Base-by-base conservation (phyloP, 140 eudicot genomes). In the Cichorium intybus region DNA sequence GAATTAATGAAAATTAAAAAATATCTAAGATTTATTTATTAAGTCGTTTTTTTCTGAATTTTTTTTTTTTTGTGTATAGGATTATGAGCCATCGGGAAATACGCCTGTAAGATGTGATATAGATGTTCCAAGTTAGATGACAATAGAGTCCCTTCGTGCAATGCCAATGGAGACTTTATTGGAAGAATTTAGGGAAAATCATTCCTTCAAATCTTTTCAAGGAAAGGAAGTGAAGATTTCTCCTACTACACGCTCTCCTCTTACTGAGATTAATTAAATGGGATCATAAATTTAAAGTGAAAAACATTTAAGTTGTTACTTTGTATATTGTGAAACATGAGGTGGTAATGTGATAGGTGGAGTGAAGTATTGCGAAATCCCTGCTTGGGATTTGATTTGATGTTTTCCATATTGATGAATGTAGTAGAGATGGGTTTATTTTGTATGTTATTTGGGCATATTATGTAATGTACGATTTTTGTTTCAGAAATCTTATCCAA, bases 181-280 rank as follows among this genome's bases (percentile, higher is more conserved):
- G 67, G 97, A 82, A 59, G 97, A 94, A 63, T 94, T 89, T 27
- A 72, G 95, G 24, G 99, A 84, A 73, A 94, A 86, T 75, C 82
- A 86, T 80, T 77, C 87, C 10, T 50, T 47, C 11, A 89, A 87
- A 18, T 78, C 80, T 0, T 49, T 69, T 59, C 77, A 80, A 48
- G 72, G 21, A 27, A 94, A 93, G 75, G 87, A 80, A 29, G 17
- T 65, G 46, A 89, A 81, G 70, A 79, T 86, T 7, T 70, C 85
- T 49, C 82, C 79, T 57, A 75, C 67, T 54, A 79, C 84, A 56
- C 95, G 99, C 7, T 66, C 91, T 5, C 97, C 99, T 18, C 83
- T 94, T 22, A 26, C 88, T 0, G 86, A 82, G 72, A 81, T 86
- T 48, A 94, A 94, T 83, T 79, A 67, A 68, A 37, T 26, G 23